Percentiles rank a stretch among this genome's conserved stretches.
Evolutionary conservation across 805 yeast species (phyloP).

Genomic region (Kockiozyma suomiensis): DNA sequence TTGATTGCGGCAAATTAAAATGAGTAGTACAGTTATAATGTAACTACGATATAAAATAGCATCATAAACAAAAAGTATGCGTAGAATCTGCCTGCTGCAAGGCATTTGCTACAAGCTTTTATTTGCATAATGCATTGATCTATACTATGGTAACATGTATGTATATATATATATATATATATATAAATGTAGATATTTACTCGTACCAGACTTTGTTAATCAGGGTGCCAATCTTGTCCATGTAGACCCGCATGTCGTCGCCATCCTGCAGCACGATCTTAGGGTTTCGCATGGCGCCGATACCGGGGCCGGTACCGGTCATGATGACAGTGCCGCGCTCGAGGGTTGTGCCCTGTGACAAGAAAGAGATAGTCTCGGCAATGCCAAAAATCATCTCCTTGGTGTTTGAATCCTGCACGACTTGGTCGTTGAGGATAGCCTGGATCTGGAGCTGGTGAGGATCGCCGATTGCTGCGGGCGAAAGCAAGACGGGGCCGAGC

Average conservation of each 20-base stretch:
- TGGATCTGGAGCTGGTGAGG: background rate
- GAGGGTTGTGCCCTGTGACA: constrained; percentile 55
- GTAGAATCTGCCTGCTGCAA: too few species aligned
- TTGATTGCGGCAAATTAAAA: too few species aligned
- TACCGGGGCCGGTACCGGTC: constrained; percentile 60
- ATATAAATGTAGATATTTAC: background rate
- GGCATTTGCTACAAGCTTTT: too few species aligned
- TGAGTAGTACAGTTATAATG: too few species aligned
- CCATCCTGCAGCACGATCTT: background rate
- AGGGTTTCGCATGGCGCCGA: constrained; percentile 42
- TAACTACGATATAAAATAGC: too few species aligned
- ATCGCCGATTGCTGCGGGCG: background rate
- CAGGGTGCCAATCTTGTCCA: background rate
- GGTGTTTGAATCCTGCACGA: constrained; percentile 2
- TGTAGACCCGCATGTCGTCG: background rate
- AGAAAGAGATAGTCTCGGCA: constrained; percentile 48
- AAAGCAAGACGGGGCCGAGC: background rate
- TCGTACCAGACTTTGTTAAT: background rate
- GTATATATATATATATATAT: too few species aligned
- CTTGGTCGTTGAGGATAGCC: background rate
- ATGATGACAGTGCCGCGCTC: constrained; percentile 55
- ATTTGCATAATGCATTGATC: too few species aligned
- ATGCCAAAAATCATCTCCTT: constrained; percentile 52
- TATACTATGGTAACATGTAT: too few species aligned
- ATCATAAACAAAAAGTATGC: too few species aligned